Base-by-base conservation (phyloP, 306 rosid species). In the Malus sylvestris region DNA sequence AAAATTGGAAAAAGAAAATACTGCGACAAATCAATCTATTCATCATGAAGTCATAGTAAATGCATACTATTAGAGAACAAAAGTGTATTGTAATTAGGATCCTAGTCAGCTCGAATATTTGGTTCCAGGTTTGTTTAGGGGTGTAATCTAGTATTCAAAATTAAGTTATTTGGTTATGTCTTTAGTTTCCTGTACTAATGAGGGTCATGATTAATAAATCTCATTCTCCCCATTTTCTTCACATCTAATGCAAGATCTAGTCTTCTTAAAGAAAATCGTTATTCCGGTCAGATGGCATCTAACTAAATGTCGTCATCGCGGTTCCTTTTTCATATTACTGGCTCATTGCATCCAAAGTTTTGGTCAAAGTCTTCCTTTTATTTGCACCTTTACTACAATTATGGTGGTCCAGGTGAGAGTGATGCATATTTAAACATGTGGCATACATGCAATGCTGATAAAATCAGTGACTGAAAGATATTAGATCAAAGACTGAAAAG, bases 401-500 rank as follows among this genome's bases (percentile, higher is more conserved):
- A 67, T 75, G 71, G 32, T 25, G 11, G 53, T 59, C 53, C 55
- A 15, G 58, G 25, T 55, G 20, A 58, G 22, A 40, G 63, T 19
- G 35, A 57, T 32, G 35, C 52, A 57, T 45, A 23, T 22, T 42
- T 12, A 46, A 22, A 68, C 53, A 68, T 61, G 35, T 7, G 15
- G 13, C 10, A 9, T 3, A 63, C 40, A 73, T 22, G 25, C 68
- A 64, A 32, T 64, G 33, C 23, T 64, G 68, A 61, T n/a, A 32
- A 76, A 76, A 73, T 57, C 79, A 76, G 65, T 30, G 58, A 79
- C 22, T 25, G 27, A 33, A 52, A 75, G 84, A 25, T 15, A 61
- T 71, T 72, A 75, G 57, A 78, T 67, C 38, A 67, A 80, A 71
- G 49, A 80, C 70, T 25, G 67, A 76, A 73, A 63, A 27, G 69